A percentile compares a stretch with the other conserved stretches of the same genome.
Conservation (phyloP, 2,329 filamentous ascomycete genomes). For the Aspergillus pseudoterreus region DNA sequence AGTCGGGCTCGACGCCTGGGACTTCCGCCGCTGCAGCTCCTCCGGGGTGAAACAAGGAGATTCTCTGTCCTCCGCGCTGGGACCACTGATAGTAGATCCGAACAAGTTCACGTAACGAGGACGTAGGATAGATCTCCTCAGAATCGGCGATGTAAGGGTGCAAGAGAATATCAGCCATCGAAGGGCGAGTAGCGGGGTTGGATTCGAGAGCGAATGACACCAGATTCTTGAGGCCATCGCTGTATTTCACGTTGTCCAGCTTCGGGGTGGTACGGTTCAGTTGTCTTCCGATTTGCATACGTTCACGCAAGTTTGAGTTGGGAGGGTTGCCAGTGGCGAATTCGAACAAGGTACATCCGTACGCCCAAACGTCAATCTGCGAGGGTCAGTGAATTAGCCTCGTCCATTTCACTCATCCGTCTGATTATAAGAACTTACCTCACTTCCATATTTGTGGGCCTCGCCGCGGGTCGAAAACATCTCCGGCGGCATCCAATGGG, state of each 20-base stretch:
- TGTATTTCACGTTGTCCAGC: slow-evolving; percentile 41
- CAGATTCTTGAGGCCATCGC: slow-evolving; percentile 43
- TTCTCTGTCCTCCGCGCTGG: slow-evolving; percentile 45
- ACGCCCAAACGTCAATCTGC: slow-evolving; percentile 50
- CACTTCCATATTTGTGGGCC: slow-evolving; percentile 45
- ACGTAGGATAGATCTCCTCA: slow-evolving; percentile 42
- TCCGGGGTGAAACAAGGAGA: slow-evolving; percentile 58
- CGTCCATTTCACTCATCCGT: background rate
- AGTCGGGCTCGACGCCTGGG: slow-evolving; percentile 39
- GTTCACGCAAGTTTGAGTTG: slow-evolving; percentile 45
- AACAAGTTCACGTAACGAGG: slow-evolving; percentile 43
- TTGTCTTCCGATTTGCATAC: slow-evolving; percentile 46
- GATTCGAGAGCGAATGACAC: slow-evolving; percentile 43
- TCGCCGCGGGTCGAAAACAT: slow-evolving; percentile 43
- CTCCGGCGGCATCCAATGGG: slow-evolving; percentile 65
- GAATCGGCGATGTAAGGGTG: slow-evolving; percentile 44
- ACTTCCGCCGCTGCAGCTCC: slow-evolving; percentile 56
- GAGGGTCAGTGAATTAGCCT: slow-evolving; percentile 7
- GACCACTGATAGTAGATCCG: slow-evolving; percentile 49
- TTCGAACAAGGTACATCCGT: slow-evolving; percentile 49
- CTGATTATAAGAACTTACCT: slow-evolving; percentile 29
- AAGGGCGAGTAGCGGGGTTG: slow-evolving; percentile 42
- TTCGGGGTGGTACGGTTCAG: slow-evolving; percentile 41
- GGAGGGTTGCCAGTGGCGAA: slow-evolving; percentile 49
- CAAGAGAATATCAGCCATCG: slow-evolving; percentile 45